A percentile compares a stretch with the other conserved stretches of the same genome.
Conservation (phyloP, 768 basidiomycete species). For the Mycena galopus region DNA sequence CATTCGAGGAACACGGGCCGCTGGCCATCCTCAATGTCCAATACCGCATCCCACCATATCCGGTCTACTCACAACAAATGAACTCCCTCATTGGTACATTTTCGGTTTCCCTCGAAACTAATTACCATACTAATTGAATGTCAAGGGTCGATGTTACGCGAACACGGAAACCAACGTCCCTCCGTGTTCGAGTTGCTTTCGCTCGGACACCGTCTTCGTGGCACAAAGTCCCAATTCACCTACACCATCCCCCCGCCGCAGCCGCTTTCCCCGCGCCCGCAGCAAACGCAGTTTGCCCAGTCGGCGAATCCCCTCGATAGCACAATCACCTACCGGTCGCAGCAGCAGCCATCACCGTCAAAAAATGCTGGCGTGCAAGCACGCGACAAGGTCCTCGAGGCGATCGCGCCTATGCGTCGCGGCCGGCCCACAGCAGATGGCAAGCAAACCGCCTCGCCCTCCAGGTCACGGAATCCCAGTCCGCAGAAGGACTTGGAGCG, state of each 20-base stretch:
- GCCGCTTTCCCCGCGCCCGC: constrained; percentile 56
- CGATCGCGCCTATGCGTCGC: constrained; percentile 83
- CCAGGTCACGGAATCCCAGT: constrained; percentile 50
- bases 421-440: constrained; percentile 66
- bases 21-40: constrained; percentile 97
- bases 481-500: constrained; percentile 46
- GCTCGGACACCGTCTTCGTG: constrained; percentile 87
- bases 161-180: constrained; percentile 89
- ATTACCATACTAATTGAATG: constrained; percentile 24
- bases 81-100: constrained; percentile 82
- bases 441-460: constrained; percentile 14
- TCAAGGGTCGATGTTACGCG: constrained; percentile 91
- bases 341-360: constrained; percentile 42
- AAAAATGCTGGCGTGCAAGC: constrained; percentile 73
- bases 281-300: constrained; percentile 46
- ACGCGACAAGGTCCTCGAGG: constrained; percentile 83
- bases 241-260: constrained; percentile 71
- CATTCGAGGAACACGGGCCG: constrained; percentile 98
- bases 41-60: constrained; percentile 92
- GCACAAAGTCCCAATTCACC: constrained; percentile 84
- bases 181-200: constrained; percentile 88
- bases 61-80: constrained; percentile 87
- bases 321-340: constrained; percentile 44
- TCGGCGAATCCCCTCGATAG: constrained; percentile 47
- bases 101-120: neutral